phyloP scores from a whole-genome alignment of 257 asterid species.

The Leonotis leonurus region DNA sequence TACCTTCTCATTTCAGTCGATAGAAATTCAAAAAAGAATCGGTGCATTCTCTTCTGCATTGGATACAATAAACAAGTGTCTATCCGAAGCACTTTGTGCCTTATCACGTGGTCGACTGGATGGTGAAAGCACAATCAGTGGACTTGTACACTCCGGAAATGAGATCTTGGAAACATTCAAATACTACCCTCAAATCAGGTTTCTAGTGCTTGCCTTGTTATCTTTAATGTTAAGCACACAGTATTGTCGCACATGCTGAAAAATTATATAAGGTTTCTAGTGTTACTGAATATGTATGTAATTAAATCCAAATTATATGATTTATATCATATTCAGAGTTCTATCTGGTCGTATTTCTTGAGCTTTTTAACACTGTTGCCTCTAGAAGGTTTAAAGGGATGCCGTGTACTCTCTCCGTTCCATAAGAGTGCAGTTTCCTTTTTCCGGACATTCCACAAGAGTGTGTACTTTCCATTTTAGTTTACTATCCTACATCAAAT shows the following conservation, averaged over 20 bases:
- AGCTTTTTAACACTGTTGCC: not conserved
- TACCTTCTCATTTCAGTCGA: conserved; percentile 41
- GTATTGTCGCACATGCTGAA: conserved; percentile 2
- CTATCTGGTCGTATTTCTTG: not conserved
- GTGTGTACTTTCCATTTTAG: no score
- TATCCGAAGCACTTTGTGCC: conserved; percentile 87
- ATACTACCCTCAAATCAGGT: conserved; percentile 85
- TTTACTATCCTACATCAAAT: no score
- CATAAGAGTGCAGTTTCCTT: no score
- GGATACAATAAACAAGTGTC: conserved; percentile 78
- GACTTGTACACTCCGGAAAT: conserved; percentile 76
- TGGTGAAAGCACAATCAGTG: conserved; percentile 83
- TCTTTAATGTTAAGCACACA: not conserved
- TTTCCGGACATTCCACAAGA: no score
- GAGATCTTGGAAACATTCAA: conserved; percentile 83
- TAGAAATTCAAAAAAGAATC: conserved; percentile 82
- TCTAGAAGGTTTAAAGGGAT: not conserved
- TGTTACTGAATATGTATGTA: no score
- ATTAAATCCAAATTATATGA: not conserved
- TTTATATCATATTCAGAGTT: not conserved
- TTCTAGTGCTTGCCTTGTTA: conserved; percentile 9
- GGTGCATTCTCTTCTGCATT: conserved; percentile 91
- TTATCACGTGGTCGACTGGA: conserved; percentile 87
- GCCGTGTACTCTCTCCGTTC: no score
- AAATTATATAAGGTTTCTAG: not conserved